A percentile compares a stretch with the other conserved stretches of the same genome.
Conservation (phyloP, 495 filamentous ascomycete genomes). For the Aspergillus bertholletiae region DNA sequence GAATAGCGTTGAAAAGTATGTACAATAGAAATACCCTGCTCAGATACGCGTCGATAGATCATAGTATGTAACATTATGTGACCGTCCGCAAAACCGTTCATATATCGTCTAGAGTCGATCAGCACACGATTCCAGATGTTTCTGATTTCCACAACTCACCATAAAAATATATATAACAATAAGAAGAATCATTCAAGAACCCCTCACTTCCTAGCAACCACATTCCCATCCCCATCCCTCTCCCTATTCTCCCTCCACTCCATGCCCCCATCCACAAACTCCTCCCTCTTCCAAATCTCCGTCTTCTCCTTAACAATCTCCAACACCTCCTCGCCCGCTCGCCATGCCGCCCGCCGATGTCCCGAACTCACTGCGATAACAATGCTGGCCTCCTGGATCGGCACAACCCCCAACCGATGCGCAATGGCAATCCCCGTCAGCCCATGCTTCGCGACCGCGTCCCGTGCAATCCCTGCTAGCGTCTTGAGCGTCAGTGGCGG, state of each 20-base stretch:
- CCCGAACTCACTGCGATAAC: constrained; percentile 81
- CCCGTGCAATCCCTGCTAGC: constrained; percentile 63
- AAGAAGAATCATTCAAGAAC: too few relatives aligned
- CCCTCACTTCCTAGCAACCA: constrained; percentile 5
- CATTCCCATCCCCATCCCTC: constrained; percentile 50
- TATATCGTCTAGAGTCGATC: background rate
- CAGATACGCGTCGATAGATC: background rate
- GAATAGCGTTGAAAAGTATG: constrained; percentile 14
- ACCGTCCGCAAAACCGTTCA: background rate
- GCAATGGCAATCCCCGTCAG: constrained; percentile 72
- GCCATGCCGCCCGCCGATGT: constrained; percentile 87
- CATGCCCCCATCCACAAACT: constrained; percentile 75
- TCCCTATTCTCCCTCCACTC: constrained; percentile 94
- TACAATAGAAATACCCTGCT: constrained; percentile 37
- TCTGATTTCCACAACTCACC: background rate
- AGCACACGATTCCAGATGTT: background rate
- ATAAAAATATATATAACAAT: background rate
- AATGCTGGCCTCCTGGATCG: constrained; percentile 88
- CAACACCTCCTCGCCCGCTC: constrained; percentile 82
- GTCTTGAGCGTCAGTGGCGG: constrained; percentile 70
- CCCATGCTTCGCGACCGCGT: constrained; percentile 53
- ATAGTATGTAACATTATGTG: background rate
- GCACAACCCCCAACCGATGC: constrained; percentile 83
- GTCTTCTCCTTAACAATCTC: constrained; percentile 80
- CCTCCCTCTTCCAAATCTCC: constrained; percentile 96